Percentiles rank a stretch among this genome's conserved stretches.
phyloP scores from a whole-genome alignment of 768 basidiomycete species.

The Tricholoma terreum region DNA sequence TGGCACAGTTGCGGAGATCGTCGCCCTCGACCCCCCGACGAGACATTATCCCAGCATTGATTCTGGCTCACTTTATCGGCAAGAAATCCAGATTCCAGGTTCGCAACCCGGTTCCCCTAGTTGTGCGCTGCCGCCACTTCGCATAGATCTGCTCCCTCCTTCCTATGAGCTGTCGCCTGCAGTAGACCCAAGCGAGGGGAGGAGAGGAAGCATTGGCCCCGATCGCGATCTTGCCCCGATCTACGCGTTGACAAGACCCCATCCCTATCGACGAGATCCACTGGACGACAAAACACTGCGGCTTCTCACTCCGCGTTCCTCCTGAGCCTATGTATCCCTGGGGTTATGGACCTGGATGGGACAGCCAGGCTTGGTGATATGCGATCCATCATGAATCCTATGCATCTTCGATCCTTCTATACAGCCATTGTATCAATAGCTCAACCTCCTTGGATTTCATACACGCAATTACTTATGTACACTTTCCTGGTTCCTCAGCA shows the following conservation, averaged over 20 bases:
- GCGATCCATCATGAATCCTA: neutral
- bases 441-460: neutral
- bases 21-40: neutral
- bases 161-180: conserved; percentile 9
- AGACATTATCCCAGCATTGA: neutral
- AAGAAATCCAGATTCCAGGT: neutral
- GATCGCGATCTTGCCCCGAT: conserved; percentile 54
- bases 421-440: conserved; percentile 9
- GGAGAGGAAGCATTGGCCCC: conserved; percentile 25
- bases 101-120: neutral
- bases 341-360: neutral
- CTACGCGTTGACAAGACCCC: conserved; percentile 47
- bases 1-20: neutral
- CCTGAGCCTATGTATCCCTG: neutral
- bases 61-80: neutral
- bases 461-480: too few relatives aligned
- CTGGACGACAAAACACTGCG: conserved; percentile 61
- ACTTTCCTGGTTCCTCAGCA: too few relatives aligned
- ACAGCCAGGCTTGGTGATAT: neutral
- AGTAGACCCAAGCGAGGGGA: conserved; percentile 11
- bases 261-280: conserved; percentile 59
- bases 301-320: conserved; percentile 28
- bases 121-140: neutral
- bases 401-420: neutral
- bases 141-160: conserved; percentile 1